These are phyloP conservation scores for Fraxinus floribunda DNA, from an alignment of 305 asterid genomes.

Conservation along the genomic window DNA sequence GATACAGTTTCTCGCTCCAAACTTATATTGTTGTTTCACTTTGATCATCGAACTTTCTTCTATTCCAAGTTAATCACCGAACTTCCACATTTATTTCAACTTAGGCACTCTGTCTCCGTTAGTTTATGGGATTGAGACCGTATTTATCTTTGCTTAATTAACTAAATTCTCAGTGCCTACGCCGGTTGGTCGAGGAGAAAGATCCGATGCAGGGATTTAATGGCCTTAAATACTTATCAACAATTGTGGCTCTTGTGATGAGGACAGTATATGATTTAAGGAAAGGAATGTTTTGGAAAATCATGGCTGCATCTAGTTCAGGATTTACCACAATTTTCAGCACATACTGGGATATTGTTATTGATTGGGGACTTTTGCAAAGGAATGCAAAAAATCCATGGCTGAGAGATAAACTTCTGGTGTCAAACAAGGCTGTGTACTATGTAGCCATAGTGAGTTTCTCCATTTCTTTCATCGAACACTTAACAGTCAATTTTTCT, in stretches of 20 bases:
- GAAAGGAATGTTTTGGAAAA: constrained; percentile 36
- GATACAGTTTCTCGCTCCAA: neutral
- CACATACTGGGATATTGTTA: constrained; percentile 80
- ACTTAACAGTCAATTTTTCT: constrained; percentile 1
- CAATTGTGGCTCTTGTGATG: constrained; percentile 64
- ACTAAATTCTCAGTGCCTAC: constrained; percentile 47
- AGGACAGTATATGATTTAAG: constrained; percentile 47
- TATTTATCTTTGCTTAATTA: neutral
- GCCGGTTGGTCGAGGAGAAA: constrained; percentile 59
- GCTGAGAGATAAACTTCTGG: constrained; percentile 80
- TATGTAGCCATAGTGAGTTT: constrained; percentile 69
- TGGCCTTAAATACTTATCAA: constrained; percentile 61
- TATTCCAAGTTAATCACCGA: neutral
- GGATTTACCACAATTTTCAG: constrained; percentile 58
- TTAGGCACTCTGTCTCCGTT: neutral
- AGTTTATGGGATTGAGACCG: neutral
- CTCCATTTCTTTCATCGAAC: constrained; percentile 2
- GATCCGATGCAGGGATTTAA: constrained; percentile 49
- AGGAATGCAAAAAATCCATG: constrained; percentile 60
- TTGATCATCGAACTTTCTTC: neutral
- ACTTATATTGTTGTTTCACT: neutral
- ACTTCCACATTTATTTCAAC: neutral
- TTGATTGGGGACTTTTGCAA: constrained; percentile 74
- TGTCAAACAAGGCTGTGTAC: constrained; percentile 61
- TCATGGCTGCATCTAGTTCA: constrained; percentile 60